phyloP scores from a whole-genome alignment of 1,284 basidiomycete genomes.

The Thelephora terrestris region DNA sequence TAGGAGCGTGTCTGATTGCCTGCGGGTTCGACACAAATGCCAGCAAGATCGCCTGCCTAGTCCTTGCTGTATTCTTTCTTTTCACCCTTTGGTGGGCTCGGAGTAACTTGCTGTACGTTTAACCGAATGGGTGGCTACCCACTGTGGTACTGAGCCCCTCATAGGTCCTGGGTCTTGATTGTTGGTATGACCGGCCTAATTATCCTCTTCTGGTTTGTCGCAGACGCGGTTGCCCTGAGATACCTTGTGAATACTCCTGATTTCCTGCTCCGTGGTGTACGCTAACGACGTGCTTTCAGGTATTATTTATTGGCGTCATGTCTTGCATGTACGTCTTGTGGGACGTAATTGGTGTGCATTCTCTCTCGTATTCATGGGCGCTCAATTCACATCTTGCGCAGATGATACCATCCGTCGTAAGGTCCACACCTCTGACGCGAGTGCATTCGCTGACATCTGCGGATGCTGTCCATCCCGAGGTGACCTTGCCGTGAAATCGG shows the following conservation, averaged over 20 bases:
- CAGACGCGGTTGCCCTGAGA: slow-evolving; percentile 56
- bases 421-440: slow-evolving; percentile 88
- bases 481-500: slow-evolving; percentile 14
- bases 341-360: slow-evolving; percentile 69
- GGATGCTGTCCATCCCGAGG: slow-evolving; percentile 71
- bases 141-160: background rate
- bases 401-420: slow-evolving; percentile 88
- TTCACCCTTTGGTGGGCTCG: slow-evolving; percentile 90
- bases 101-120: slow-evolving; percentile 62
- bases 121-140: background rate
- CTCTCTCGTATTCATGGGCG: background rate
- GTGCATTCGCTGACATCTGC: slow-evolving; percentile 80
- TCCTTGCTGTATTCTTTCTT: slow-evolving; percentile 82
- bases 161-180: slow-evolving; percentile 65
- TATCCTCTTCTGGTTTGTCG: slow-evolving; percentile 80
- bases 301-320: slow-evolving; percentile 95
- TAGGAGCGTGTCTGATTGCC: slow-evolving; percentile 83
- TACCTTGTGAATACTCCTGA: slow-evolving; percentile 44
- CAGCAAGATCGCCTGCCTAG: slow-evolving; percentile 80
- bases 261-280: background rate
- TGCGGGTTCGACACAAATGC: slow-evolving; percentile 94
- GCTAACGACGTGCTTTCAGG: slow-evolving; percentile 29
- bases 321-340: slow-evolving; percentile 80
- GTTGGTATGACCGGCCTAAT: slow-evolving; percentile 68
- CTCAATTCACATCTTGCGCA: slow-evolving; percentile 19